phyloP scores from a whole-genome alignment of 176 grass and related monocot species.

The Elaeis guineensis region DNA sequence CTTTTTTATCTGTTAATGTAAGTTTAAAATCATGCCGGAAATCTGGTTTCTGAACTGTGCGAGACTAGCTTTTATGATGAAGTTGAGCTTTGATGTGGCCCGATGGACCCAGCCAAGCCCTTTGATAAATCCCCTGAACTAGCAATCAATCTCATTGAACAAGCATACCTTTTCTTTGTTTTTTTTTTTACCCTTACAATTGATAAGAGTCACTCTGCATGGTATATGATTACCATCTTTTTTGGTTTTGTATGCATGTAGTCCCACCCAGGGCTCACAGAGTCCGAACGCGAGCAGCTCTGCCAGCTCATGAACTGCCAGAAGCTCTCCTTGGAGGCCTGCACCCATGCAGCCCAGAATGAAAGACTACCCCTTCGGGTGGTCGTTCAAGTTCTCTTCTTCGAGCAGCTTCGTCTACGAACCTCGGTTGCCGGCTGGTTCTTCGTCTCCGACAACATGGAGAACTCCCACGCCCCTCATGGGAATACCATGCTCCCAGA shows the following conservation, averaged over 20 bases:
- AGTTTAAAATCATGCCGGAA: too few relatives aligned
- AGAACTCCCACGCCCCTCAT: constrained; percentile 21
- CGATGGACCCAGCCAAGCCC: too few relatives aligned
- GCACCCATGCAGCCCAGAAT: constrained; percentile 67
- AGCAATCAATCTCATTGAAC: too few relatives aligned
- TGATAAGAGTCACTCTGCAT: not conserved
- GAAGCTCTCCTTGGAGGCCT: constrained; percentile 72
- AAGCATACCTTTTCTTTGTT: too few relatives aligned
- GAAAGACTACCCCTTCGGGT: constrained; percentile 63
- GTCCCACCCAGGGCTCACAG: constrained; percentile 61
- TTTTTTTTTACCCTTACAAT: too few relatives aligned
- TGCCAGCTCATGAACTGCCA: constrained; percentile 65
- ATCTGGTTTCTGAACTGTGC: too few relatives aligned
- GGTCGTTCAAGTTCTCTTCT: constrained; percentile 78
- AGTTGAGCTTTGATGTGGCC: too few relatives aligned
- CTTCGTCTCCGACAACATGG: constrained; percentile 48
- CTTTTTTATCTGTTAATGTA: too few relatives aligned
- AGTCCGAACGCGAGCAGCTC: constrained; percentile 69
- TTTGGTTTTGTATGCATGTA: constrained; percentile 9
- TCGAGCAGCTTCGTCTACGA: constrained; percentile 75
- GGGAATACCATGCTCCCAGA: constrained; percentile 28
- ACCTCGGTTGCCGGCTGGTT: constrained; percentile 60
- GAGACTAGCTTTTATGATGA: too few relatives aligned
- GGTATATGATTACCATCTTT: not conserved
- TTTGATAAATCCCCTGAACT: too few relatives aligned